phyloP scores from a whole-genome alignment of 2,329 filamentous ascomycete species.

The Pseudogymnoascus sp. region DNA sequence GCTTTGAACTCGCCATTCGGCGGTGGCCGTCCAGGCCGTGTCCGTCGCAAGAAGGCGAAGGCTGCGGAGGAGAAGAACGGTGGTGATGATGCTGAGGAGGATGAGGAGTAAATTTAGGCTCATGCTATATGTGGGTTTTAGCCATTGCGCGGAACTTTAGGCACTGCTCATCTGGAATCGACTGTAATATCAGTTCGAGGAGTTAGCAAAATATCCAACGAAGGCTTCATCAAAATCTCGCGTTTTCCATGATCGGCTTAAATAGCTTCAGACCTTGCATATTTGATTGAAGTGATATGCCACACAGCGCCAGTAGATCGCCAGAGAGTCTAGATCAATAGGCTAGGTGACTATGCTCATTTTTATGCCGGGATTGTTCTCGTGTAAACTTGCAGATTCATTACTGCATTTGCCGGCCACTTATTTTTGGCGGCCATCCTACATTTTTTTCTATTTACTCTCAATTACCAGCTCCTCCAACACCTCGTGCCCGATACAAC shows the following conservation, averaged over 20 bases:
- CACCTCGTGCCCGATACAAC: background rate
- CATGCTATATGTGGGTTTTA: conserved; percentile 15
- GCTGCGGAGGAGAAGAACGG: conserved; percentile 79
- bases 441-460: background rate
- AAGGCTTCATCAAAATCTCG: conserved; percentile 24
- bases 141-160: conserved; percentile 27
- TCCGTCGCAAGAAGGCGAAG: conserved; percentile 99
- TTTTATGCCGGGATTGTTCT: background rate
- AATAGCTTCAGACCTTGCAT: background rate
- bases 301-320: background rate
- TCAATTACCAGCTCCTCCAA: background rate
- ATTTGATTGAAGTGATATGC: background rate
- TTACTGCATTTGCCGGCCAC: background rate
- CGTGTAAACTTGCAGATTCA: background rate
- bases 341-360: background rate
- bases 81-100: conserved; percentile 75
- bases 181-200: conserved; percentile 42
- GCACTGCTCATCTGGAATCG: conserved; percentile 32
- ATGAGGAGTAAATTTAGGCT: conserved; percentile 33
- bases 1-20: conserved; percentile 94
- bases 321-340: background rate
- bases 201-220: conserved; percentile 43
- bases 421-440: background rate
- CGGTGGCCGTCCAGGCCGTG: conserved; percentile 92
- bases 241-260: background rate